Base-by-base conservation (phyloP, 768 basidiomycete genomes). In the Boletus speciosus region DNA sequence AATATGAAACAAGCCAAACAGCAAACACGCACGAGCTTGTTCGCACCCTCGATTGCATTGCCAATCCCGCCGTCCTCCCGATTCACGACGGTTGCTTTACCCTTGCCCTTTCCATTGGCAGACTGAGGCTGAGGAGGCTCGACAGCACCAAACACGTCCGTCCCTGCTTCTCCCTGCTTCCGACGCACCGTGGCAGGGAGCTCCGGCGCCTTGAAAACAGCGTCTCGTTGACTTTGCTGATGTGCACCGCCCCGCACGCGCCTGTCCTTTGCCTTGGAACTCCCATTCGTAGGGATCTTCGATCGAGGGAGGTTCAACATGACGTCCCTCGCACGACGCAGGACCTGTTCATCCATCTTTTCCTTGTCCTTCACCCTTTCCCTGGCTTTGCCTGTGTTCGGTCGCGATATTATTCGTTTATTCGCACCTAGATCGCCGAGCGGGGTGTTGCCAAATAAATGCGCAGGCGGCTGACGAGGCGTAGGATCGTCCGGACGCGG, bases 401-500 rank as follows among this genome's bases (percentile, higher is more conserved):
- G 47, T 9, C 51, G 58, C 1, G 53, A 37, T 36, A 59, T 58
- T 31, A 70, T 71, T 10, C 65, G 61, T 29, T 59, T 68, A 35
- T 52, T 63, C 3, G 59, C 61, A 6, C 60, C 57, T 9, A 65
- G 55, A 23, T 64, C 59, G 2, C 56, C 44, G 4, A 66, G 48
- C 10, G 48, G 52, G 27, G 53, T 54, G 2, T 5, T 32, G 25
- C 36, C 57, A 9, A 54, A 31, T 23, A 72, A 57, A 42, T 74
- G 51, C 7, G 61, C 57, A 4, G 87, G 85, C 0, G 88, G 87
- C 29, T 78, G 75, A 16, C 89, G 85, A 8, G 89, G 89, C 6
- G 84, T 88, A 0, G 88, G 89, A 56, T 91, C 89, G 56, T 91
- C 89, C 0, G 89, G 89, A 35, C 89, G 76, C 5, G 85, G 85